Base-by-base conservation (phyloP, 1,139 yeast species). In the Eremothecium gossypii region DNA sequence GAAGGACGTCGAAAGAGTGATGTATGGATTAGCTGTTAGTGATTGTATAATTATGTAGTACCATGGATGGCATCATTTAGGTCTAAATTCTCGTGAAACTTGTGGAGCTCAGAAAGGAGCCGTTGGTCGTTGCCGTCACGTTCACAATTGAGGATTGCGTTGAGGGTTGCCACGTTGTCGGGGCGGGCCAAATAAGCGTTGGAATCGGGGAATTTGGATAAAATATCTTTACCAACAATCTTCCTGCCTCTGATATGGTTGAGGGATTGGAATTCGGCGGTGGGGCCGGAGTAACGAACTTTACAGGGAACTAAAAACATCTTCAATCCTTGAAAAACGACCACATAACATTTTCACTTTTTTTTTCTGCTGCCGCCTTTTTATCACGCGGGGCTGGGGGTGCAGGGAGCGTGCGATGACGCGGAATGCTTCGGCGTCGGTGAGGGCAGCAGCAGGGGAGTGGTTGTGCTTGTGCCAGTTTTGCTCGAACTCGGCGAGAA, bases 1-100 rank as follows among this genome's bases (percentile, higher is more conserved):
- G 51, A 70, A 71, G 47, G 86, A 83, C 45, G 97, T 91, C 5
- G 97, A 91, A 60, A 85, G 82, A 58, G 91, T 85, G n/a, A 84
- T 91, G 80, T 91, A 87, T 56, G 98, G 98, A 0, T 71, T 87
- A 44, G 86, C 91, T 11, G 64, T 82, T 29, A 67, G 61, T 27
- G 84, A 81, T 61, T 79, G 94, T 69, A 43, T 40, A n/a, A 46
- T 58, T 42, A 49, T 58, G 58, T 58, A 49, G 47, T 10, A 33
- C 39, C 41, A 39, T 52, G 52, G n/a, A 52, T 48, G 17, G 43
- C 13, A 8, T 49, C 45, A n/a, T 41, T 40, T 3, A 54, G 29
- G 4, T 46, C 42, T 4, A 53, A 13, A 9, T 42, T 51, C 38
- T 55, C 59, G 10, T 45, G 23, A 26, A 54, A 50, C 30, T 44